Evolutionary conservation across 179 eudicot species (phyloP), one percentile per base, ranked within the genome.

Genomic region (Beta macrorhiza): DNA sequence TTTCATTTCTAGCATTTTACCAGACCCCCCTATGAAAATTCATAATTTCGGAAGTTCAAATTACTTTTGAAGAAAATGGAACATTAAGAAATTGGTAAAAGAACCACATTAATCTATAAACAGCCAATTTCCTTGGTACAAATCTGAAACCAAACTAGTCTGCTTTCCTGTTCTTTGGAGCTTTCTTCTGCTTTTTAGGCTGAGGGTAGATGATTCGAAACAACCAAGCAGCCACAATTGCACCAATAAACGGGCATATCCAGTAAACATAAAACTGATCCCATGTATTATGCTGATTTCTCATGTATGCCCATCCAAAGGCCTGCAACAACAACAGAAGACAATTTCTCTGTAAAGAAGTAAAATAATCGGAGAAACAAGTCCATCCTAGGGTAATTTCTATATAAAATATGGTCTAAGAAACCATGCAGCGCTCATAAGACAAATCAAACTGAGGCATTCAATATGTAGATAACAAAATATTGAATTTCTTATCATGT

Each of bases 301-400:
- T 90, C 44, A 91, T 77, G 77, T 93, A 94, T 62, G 98, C 97
- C 97, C 97, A 94, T 61, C 97, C 98, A 86, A 91, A 94, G 72
- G 97, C 98, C 98, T 93, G 88, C 84, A 86, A 20, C 81, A 68
- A 62, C 59, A 74, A 37, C 70, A 57, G n/a, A 74, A 52, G 77
- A 63, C 3, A 3, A 51, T 57, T 76, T 22, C 2, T 29, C 53
- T 22, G 45, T 19, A 6, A 74, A 32, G 64, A 29, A 77, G 17
- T 68, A 20, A 57, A 15, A 29, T 49, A 25, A 10, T 49, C 52
- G 55, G 11, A 51, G 59, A 51, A 63, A 64, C 29, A 45, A 10
- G 5, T n/a, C 15, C 15, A 22, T 20, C 0, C 8, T n/a, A 44
- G 15, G n/a, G n/a, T 15, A 9, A 55, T 10, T 37, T 29, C 52